A percentile compares a stretch with the other conserved stretches of the same genome.
These are phyloP conservation scores for Amphicarpaea edgeworthii DNA, from an alignment of 306 rosid species.

Conservation along the genomic window DNA sequence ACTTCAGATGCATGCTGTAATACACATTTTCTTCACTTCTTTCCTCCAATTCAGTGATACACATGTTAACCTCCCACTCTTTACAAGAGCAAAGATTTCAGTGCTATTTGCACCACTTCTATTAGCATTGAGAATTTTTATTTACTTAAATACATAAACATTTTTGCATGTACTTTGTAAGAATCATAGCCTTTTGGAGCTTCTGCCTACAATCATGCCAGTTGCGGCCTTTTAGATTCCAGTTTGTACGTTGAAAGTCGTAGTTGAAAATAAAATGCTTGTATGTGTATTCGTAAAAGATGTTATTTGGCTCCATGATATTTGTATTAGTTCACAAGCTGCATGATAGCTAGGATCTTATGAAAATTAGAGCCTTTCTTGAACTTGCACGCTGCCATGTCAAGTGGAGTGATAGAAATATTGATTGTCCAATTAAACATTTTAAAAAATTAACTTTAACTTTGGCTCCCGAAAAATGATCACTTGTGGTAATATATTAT, in stretches of 20 bases:
- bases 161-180: neutral
- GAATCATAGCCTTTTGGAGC: neutral
- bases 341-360: too few species aligned
- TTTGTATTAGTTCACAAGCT: neutral
- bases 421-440: neutral
- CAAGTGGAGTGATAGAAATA: neutral
- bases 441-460: neutral
- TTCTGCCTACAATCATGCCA: neutral
- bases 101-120: constrained; percentile 23
- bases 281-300: neutral
- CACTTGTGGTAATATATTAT: neutral
- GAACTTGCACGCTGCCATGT: neutral
- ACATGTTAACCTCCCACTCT: constrained; percentile 1
- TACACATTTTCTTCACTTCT: constrained; percentile 25
- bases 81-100: constrained; percentile 28
- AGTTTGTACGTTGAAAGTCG: neutral
- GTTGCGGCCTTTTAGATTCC: neutral
- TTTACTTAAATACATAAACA: constrained; percentile 5
- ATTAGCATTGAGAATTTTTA: constrained; percentile 29
- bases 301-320: neutral
- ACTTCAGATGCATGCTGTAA: constrained; percentile 12
- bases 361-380: neutral
- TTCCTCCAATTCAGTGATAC: constrained; percentile 34
- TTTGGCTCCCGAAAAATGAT: neutral
- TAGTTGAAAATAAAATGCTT: constrained; percentile 8